Evolutionary conservation across 2,329 filamentous ascomycete species (phyloP), one percentile per base, ranked within the genome.

Genomic region (Thermothelomyces thermophilus): DNA sequence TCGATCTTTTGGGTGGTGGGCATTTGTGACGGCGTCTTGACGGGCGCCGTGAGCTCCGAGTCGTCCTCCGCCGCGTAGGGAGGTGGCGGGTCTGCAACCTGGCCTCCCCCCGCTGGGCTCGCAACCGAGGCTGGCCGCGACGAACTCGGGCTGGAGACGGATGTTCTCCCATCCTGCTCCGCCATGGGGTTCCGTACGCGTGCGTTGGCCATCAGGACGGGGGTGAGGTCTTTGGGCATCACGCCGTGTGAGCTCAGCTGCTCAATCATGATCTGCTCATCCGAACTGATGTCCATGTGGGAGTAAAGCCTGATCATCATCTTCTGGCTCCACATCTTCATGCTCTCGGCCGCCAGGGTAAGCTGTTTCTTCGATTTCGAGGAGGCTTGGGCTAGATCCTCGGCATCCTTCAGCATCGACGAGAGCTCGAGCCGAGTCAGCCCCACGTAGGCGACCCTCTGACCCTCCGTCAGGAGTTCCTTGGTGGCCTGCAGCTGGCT

Each of bases 201-300:
- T 11, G 93, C 82, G 67, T 97, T 98, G 55, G 88, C 83, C 84
- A 95, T 95, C 39, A 98, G 74, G 0, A 87, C 80, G 0, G 87
- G 85, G 0, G 89, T 90, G 51, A 98, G 73, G 65, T 98, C 93
- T 39, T 75, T 73, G 0, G 93, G 85, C 54, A 89, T 75, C 6
- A 98, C 90, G 4, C 91, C 93, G 68, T 98, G 93, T 51, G 93
- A 87, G 11, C 87, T 85, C 51, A 98, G 75, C 68, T 98, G 93
- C 70, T 98, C 93, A 58, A 98, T 96, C 93, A 98, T 98, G 66
- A 98, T 75, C 72, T 98, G 93, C 68, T 98, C 93, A 13, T 80
- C 84, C 19, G 84, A 74, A 62, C 84, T 90, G 62, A 98, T 94
- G 53, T 98, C 93, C 93, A 98, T 98, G 68, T 98, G 93, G 11